phyloP scores from a whole-genome alignment of 345 rosid species.

The Populus euphratica region DNA sequence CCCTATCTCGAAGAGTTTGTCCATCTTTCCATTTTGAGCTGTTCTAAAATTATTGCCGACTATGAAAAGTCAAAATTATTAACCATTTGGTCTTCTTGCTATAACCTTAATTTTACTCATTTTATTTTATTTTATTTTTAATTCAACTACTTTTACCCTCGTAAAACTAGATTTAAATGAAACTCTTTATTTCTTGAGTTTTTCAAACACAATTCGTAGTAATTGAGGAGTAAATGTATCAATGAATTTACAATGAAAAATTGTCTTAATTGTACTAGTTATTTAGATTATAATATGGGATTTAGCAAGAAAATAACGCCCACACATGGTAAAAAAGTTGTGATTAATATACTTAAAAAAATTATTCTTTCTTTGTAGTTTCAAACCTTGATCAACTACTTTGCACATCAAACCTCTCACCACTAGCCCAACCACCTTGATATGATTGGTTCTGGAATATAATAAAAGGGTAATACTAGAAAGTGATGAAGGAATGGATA shows the following conservation, averaged over 20 bases:
- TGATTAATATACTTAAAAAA: not conserved
- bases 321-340: not conserved
- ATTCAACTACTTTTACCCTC: not conserved
- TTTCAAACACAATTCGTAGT: not conserved
- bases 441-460: not conserved
- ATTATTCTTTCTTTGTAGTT: not conserved
- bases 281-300: not conserved
- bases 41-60: not conserved
- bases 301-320: not conserved
- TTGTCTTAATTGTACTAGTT: not conserved
- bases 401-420: not conserved
- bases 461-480: no score
- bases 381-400: not conserved
- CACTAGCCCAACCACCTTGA: not conserved
- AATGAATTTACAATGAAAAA: not conserved
- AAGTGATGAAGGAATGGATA: no score
- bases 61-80: not conserved
- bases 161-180: not conserved
- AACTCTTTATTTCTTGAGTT: not conserved
- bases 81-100: no score
- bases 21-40: not conserved
- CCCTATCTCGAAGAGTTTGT: not conserved
- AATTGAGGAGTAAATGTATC: not conserved
- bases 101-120: no score
- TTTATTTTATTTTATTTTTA: no score